These are phyloP conservation scores for Aspergillus wentii DNA, from an alignment of 495 filamentous ascomycete genomes.

Conservation along the genomic window DNA sequence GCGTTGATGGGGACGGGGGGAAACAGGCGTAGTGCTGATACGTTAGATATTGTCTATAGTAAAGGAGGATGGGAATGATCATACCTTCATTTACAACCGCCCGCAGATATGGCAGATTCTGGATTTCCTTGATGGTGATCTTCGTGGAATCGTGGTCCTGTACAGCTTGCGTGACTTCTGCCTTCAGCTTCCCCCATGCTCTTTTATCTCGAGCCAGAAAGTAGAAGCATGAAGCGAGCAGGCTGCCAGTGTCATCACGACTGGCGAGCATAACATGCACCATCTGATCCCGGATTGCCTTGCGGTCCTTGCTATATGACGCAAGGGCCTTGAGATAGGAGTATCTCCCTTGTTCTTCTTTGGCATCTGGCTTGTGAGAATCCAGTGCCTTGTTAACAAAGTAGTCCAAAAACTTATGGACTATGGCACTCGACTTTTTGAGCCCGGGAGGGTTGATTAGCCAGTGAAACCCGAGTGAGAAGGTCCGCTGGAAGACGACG, in stretches of 20 bases:
- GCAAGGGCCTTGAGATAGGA: slow-evolving; percentile 62
- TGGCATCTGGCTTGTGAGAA: slow-evolving; percentile 20
- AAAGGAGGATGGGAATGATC: not conserved
- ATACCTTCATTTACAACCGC: slow-evolving; percentile 49
- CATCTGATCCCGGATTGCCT: slow-evolving; percentile 56
- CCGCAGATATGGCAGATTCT: slow-evolving; percentile 42
- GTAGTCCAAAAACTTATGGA: slow-evolving; percentile 45
- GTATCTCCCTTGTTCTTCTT: slow-evolving; percentile 38
- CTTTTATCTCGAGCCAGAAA: slow-evolving; percentile 49
- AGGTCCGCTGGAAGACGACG: slow-evolving; percentile 21
- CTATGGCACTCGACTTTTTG: slow-evolving; percentile 26
- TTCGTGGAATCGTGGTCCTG: too few relatives aligned
- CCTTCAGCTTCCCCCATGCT: slow-evolving; percentile 47
- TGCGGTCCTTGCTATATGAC: slow-evolving; percentile 51
- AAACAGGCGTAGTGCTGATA: slow-evolving; percentile 61
- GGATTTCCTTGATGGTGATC: slow-evolving; percentile 30
- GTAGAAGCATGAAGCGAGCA: slow-evolving; percentile 60
- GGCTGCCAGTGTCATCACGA: slow-evolving; percentile 64
- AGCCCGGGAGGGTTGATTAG: slow-evolving; percentile 33
- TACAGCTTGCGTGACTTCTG: too few relatives aligned
- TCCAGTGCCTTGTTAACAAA: slow-evolving; percentile 42
- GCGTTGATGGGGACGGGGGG: slow-evolving; percentile 78
- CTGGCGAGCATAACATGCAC: slow-evolving; percentile 62
- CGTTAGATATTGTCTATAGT: too few relatives aligned
- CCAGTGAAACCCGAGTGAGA: slow-evolving; percentile 33